Percentiles rank a stretch among this genome's conserved stretches.
Conservation (phyloP, 2,329 filamentous ascomycete genomes). For the Phialemonium atrogriseum region DNA sequence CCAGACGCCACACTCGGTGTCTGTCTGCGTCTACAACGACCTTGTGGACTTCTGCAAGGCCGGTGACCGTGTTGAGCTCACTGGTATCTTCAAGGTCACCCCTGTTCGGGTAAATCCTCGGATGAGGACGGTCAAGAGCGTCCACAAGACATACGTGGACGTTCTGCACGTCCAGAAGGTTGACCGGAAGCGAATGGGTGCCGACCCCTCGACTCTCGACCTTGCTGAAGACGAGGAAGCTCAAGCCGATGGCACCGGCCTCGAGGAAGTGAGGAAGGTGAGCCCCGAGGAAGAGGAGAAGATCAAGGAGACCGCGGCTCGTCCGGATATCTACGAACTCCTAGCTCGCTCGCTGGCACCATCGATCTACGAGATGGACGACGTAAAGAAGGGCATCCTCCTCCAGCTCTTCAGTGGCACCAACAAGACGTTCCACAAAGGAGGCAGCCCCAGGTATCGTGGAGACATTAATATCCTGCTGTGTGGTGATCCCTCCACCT, state of each 20-base stretch:
- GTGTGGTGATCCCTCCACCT: conserved; percentile 92
- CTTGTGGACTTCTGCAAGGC: conserved; percentile 97
- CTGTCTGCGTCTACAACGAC: conserved; percentile 92
- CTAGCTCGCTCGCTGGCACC: conserved; percentile 85
- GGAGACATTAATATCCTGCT: conserved; percentile 96
- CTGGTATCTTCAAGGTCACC: conserved; percentile 92
- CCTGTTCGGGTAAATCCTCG: conserved; percentile 90
- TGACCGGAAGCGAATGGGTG: conserved; percentile 88
- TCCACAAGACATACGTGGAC: conserved; percentile 98
- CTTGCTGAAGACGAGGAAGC: conserved; percentile 64
- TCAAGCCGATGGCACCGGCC: conserved; percentile 61
- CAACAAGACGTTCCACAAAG: conserved; percentile 96
- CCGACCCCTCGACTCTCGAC: conserved; percentile 81
- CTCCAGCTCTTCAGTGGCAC: conserved; percentile 95
- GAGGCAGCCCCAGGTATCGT: conserved; percentile 88
- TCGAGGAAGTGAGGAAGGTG: conserved; percentile 79
- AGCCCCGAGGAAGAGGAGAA: conserved; percentile 79
- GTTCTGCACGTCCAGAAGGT: conserved; percentile 94
- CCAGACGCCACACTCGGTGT: conserved; percentile 95
- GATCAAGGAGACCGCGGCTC: conserved; percentile 71
- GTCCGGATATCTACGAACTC: conserved; percentile 87
- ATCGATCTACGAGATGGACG: conserved; percentile 95
- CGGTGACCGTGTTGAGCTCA: conserved; percentile 90
- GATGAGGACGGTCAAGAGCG: conserved; percentile 83
- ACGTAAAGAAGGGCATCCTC: conserved; percentile 97